Evolutionary conservation across 2,329 filamentous ascomycete genomes (phyloP).

Genomic region (Hirsutella rhossiliensis): DNA sequence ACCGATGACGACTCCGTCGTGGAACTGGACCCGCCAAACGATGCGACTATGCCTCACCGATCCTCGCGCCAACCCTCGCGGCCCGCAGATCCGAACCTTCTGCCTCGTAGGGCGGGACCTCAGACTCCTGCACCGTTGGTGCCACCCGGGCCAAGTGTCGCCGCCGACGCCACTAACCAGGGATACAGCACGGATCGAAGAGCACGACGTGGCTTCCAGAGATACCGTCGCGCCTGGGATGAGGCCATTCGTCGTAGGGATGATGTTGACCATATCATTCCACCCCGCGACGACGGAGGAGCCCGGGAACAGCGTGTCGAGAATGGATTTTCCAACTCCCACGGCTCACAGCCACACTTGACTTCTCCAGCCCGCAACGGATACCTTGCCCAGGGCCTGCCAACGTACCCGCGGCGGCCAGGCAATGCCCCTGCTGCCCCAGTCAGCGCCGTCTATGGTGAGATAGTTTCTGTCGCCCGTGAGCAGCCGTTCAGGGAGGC

Average conservation of each 20-base stretch:
- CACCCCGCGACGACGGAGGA: too few species aligned
- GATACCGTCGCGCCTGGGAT: slow-evolving; percentile 33
- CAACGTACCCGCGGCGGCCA: not conserved
- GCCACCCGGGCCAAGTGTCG: not conserved
- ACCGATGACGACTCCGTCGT: slow-evolving; percentile 19
- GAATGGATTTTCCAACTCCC: too few species aligned
- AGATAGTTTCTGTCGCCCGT: slow-evolving; percentile 14
- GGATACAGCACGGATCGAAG: slow-evolving; percentile 15
- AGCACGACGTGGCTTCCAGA: slow-evolving; percentile 31
- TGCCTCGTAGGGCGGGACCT: too few species aligned
- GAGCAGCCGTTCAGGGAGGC: not conserved
- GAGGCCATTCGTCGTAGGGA: slow-evolving; percentile 23
- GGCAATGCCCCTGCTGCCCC: slow-evolving; percentile 6
- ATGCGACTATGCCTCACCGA: not conserved
- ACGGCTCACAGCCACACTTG: too few species aligned
- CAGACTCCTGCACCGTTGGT: not conserved
- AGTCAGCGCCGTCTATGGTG: slow-evolving; percentile 7
- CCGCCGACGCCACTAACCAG: slow-evolving; percentile 9
- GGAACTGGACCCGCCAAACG: slow-evolving; percentile 6
- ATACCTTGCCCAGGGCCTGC: slow-evolving; percentile 8
- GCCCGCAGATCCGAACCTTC: too few species aligned
- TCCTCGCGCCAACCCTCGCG: not conserved
- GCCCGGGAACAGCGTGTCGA: too few species aligned
- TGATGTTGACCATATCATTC: slow-evolving; percentile 1
- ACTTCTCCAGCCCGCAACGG: slow-evolving; percentile 12